phyloP scores from a whole-genome alignment of 2,329 filamentous ascomycete genomes.

The Fonsecaea erecta region DNA sequence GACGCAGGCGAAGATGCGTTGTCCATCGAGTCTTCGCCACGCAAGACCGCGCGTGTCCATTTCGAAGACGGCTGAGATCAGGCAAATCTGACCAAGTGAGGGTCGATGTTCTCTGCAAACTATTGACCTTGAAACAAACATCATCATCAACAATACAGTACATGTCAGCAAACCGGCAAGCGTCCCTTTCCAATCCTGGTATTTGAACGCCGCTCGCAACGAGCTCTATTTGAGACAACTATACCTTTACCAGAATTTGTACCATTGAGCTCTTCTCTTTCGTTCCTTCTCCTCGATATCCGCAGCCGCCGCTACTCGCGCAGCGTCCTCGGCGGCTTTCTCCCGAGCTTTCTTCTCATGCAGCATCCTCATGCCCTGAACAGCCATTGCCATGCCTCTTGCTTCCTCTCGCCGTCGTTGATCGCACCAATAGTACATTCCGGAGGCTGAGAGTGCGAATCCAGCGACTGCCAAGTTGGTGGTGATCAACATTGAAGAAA shows the following conservation, averaged over 20 bases:
- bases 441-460: conserved; percentile 71
- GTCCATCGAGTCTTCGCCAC: conserved; percentile 31
- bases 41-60: conserved; percentile 34
- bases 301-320: conserved; percentile 41
- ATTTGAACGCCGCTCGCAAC: conserved; percentile 30
- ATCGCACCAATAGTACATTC: conserved; percentile 84
- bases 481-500: conserved; percentile 22
- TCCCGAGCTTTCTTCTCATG: conserved; percentile 66
- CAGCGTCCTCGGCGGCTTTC: conserved; percentile 48
- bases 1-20: conserved; percentile 24
- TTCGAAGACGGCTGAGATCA: conserved; percentile 30
- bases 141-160: background rate
- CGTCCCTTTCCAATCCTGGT: background rate
- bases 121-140: background rate
- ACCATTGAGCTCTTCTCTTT: conserved; percentile 51
- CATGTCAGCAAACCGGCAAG: background rate
- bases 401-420: conserved; percentile 74
- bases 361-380: conserved; percentile 79
- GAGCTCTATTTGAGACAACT: conserved; percentile 28
- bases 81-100: background rate
- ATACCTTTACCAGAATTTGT: conserved; percentile 52
- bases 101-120: background rate
- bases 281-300: conserved; percentile 49
- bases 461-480: conserved; percentile 85
- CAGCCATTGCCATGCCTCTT: conserved; percentile 80